Base-by-base conservation (phyloP, 768 basidiomycete species). In the Russula sp. region DNA sequence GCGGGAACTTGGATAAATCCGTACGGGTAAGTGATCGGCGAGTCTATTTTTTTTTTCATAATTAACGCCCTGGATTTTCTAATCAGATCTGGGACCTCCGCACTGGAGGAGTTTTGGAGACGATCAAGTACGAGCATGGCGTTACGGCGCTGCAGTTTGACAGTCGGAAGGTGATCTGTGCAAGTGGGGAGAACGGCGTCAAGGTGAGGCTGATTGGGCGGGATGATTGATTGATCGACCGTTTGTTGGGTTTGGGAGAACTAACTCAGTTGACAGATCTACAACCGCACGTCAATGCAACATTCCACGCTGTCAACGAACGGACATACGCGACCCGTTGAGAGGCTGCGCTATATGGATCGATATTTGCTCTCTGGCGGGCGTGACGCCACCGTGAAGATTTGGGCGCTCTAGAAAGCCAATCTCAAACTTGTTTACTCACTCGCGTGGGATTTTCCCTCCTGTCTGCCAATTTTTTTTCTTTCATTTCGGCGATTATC, bases 121-220 rank as follows among this genome's bases (percentile, higher is more conserved):
- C 92, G 6, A 84, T 98, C 69, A 84, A 87, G 68, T 97, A 91
- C 74, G 94, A 98, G 69, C 86, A 92, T 71, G 88, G 88, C 8
- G 89, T 99, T 49, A 96, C 94, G 2, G 84, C 85, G 22, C 77
- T 99, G 30, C 97, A 98, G 72, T 99, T 98, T 72, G 97, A 99
- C 75, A 87, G 87, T 24, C 83, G 97, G 22, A 98, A 98, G 75
- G 87, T 98, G 32, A 81, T 98, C 56, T 87, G 94, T 6, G 94
- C 94, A 22, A 83, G 90, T 9, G 95, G 96, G 11, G 95, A 98
- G 75, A 97, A 97, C 71, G 92, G 90, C 16, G 79, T 94, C 65
- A 94, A 95, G 83, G 94, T 94, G 68, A 63, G 75, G 14, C 28
- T 28, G 22, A 32, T 54, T 3, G n/a, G n/a, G n/a, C n/a, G n/a